Conservation (phyloP, 164 flowering plant genomes). For the Aristolochia fimbriata region DNA sequence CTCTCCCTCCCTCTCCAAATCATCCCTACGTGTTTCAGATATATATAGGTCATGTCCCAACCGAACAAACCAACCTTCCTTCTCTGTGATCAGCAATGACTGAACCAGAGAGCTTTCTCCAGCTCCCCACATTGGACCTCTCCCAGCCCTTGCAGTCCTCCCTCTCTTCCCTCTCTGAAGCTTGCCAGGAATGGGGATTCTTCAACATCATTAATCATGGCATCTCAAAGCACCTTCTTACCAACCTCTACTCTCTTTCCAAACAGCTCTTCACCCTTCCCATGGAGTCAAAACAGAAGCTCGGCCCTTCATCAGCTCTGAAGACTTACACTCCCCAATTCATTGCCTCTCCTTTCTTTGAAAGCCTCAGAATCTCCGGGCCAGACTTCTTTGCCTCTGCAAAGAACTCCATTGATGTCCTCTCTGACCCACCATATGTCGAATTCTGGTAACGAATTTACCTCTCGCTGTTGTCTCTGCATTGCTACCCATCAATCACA, state of each 20-base stretch:
- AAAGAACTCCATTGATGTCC: slow-evolving; percentile 40
- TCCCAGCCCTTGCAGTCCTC: slow-evolving; percentile 41
- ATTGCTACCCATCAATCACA: background rate
- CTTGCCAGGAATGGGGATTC: slow-evolving; percentile 82
- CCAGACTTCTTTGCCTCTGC: slow-evolving; percentile 72
- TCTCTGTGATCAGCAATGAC: slow-evolving; percentile 26
- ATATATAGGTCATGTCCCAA: background rate
- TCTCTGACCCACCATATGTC: slow-evolving; percentile 28
- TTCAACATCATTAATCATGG: slow-evolving; percentile 80
- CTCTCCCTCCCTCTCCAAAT: too few relatives aligned
- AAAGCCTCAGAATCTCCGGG: slow-evolving; percentile 69
- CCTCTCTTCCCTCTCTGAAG: slow-evolving; percentile 43
- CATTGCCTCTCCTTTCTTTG: slow-evolving; percentile 88
- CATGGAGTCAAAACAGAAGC: slow-evolving; percentile 43
- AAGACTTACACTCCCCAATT: slow-evolving; percentile 79
- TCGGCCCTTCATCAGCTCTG: slow-evolving; percentile 54
- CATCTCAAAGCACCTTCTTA: slow-evolving; percentile 39
- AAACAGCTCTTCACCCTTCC: slow-evolving; percentile 51
- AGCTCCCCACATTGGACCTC: slow-evolving; percentile 64
- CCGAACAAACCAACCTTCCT: slow-evolving; percentile 18
- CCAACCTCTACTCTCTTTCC: slow-evolving; percentile 29
- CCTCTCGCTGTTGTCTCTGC: background rate
- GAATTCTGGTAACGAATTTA: slow-evolving; percentile 45
- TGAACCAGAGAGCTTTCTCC: slow-evolving; percentile 24
- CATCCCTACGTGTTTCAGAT: too few relatives aligned